Evolutionary conservation across 345 rosid genomes (phyloP).

Genomic region (Corymbia maculata): DNA sequence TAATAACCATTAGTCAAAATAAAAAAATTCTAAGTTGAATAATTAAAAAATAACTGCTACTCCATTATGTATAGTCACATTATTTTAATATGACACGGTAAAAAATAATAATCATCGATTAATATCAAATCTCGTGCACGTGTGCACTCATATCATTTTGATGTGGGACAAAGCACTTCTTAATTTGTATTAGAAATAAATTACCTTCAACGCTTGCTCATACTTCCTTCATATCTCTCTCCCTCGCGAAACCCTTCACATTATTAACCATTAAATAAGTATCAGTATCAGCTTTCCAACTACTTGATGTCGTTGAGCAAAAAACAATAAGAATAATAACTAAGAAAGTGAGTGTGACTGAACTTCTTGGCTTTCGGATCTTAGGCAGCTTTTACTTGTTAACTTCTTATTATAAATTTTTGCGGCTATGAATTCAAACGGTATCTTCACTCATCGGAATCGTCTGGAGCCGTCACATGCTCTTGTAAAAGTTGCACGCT

Average conservation of each 20-base stretch:
- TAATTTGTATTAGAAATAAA: too few relatives aligned
- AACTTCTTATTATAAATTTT: background rate
- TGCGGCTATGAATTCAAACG: background rate
- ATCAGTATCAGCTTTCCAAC: background rate
- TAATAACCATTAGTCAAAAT: too few relatives aligned
- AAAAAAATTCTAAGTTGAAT: too few relatives aligned
- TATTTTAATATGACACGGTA: background rate
- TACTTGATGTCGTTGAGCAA: background rate
- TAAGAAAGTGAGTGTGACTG: background rate
- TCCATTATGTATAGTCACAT: too few relatives aligned
- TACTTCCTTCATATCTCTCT: too few relatives aligned
- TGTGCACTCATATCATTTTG: too few relatives aligned
- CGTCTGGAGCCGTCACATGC: background rate
- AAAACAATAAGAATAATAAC: background rate
- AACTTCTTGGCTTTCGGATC: background rate
- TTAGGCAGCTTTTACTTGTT: background rate
- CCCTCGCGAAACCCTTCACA: background rate
- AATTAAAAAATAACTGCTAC: too few relatives aligned
- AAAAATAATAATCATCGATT: too few relatives aligned
- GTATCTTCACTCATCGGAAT: too few relatives aligned
- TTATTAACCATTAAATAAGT: background rate
- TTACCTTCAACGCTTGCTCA: background rate
- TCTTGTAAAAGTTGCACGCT: too few relatives aligned
- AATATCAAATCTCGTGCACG: too few relatives aligned
- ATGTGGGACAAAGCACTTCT: too few relatives aligned